Percentiles rank a stretch among this genome's conserved stretches.
Evolutionary conservation across 495 filamentous ascomycete species (phyloP).

Genomic region (Platismatia glauca): DNA sequence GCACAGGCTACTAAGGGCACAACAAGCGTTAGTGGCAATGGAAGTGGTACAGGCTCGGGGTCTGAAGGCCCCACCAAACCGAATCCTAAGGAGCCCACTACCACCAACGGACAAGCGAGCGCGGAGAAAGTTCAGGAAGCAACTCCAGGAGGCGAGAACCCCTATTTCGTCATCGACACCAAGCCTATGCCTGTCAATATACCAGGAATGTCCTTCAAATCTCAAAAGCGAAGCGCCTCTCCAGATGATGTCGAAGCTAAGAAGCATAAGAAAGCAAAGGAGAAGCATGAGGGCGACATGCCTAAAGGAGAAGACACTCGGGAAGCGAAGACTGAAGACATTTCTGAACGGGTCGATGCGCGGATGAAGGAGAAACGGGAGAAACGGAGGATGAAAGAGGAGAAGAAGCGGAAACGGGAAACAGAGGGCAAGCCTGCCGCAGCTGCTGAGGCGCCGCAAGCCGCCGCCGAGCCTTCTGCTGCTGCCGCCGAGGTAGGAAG

Average conservation of each 20-base stretch:
- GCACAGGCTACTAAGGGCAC: slow-evolving; percentile 7
- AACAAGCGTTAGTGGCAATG: slow-evolving; percentile 15
- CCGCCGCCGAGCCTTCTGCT: background rate
- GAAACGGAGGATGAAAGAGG: slow-evolving; percentile 24
- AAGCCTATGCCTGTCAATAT: slow-evolving; percentile 24
- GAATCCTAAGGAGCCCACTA: background rate
- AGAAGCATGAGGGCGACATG: slow-evolving; percentile 13
- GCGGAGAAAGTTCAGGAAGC: slow-evolving; percentile 6
- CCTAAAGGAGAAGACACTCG: background rate
- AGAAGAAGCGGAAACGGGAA: slow-evolving; percentile 32
- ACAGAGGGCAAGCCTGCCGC: slow-evolving; percentile 8
- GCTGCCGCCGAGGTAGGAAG: slow-evolving; percentile 3
- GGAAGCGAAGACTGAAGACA: slow-evolving; percentile 30
- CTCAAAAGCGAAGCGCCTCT: slow-evolving; percentile 16
- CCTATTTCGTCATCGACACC: slow-evolving; percentile 24
- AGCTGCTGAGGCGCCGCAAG: background rate
- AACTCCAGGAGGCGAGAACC: slow-evolving; percentile 9
- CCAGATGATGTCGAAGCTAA: slow-evolving; percentile 15
- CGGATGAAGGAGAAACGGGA: slow-evolving; percentile 31
- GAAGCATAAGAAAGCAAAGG: slow-evolving; percentile 25
- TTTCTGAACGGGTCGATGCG: slow-evolving; percentile 31
- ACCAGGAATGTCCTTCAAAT: slow-evolving; percentile 9
- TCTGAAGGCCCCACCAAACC: background rate
- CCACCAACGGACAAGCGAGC: slow-evolving; percentile 7
- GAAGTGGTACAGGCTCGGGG: slow-evolving; percentile 4